phyloP scores from a whole-genome alignment of 1,139 yeast species.

The Yamadazyma kanchanaburiensis region DNA sequence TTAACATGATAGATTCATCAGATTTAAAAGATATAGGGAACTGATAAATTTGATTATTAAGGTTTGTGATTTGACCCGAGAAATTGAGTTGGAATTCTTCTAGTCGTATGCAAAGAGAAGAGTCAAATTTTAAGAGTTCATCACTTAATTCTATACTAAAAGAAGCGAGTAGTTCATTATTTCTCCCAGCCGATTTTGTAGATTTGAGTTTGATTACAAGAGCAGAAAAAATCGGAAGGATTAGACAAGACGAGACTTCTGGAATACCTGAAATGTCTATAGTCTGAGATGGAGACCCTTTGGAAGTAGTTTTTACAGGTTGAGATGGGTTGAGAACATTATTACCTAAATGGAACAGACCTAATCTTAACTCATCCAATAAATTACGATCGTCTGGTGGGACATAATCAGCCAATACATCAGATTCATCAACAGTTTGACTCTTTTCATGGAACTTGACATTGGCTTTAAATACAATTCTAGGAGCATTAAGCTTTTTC shows the following conservation, averaged over 20 bases:
- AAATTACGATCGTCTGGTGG: constrained; percentile 2
- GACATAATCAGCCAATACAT: constrained; percentile 1
- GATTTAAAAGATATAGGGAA: constrained; percentile 31
- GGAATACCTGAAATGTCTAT: not conserved
- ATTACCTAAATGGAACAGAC: not conserved
- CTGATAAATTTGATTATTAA: constrained; percentile 20
- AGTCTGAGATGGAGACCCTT: too few relatives aligned
- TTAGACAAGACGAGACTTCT: not conserved
- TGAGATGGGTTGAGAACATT: not conserved
- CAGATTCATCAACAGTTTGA: not conserved
- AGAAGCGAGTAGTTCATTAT: constrained; percentile 49
- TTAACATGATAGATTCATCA: constrained; percentile 35
- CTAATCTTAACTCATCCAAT: constrained; percentile 6
- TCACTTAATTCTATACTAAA: constrained; percentile 56
- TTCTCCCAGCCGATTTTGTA: constrained; percentile 55
- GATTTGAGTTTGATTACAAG: constrained; percentile 54
- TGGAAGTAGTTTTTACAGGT: not conserved
- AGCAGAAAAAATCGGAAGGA: constrained; percentile 22
- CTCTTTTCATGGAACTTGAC: constrained; percentile 1
- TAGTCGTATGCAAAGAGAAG: constrained; percentile 10
- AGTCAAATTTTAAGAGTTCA: constrained; percentile 23
- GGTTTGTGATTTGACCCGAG: constrained; percentile 29
- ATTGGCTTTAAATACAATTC: constrained; percentile 22
- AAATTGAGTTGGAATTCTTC: constrained; percentile 27
- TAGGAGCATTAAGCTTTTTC: constrained; percentile 29